A percentile compares a stretch with the other conserved stretches of the same genome.
These are phyloP conservation scores for Phaeophleospora eucalypticola DNA, from an alignment of 2,329 filamentous ascomycete genomes.

Conservation along the genomic window DNA sequence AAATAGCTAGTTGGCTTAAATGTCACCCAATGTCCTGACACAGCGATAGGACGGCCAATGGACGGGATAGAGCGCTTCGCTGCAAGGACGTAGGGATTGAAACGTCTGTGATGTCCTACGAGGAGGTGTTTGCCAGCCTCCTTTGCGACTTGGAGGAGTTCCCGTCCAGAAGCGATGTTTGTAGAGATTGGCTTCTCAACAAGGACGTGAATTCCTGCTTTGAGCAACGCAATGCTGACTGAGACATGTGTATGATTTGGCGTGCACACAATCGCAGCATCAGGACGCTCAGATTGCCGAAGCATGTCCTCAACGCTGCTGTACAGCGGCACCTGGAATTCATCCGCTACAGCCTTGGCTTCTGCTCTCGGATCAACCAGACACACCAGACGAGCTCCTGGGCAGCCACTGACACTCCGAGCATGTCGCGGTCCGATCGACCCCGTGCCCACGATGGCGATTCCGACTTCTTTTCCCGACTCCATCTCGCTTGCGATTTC, in stretches of 20 bases:
- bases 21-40: slow-evolving; percentile 54
- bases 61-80: slow-evolving; percentile 31
- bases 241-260: slow-evolving; percentile 57
- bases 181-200: slow-evolving; percentile 56
- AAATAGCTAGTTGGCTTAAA: slow-evolving; percentile 53
- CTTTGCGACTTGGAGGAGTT: slow-evolving; percentile 28
- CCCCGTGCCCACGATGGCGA: slow-evolving; percentile 48
- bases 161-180: slow-evolving; percentile 36
- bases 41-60: slow-evolving; percentile 49
- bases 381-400: slow-evolving; percentile 39
- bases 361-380: slow-evolving; percentile 46
- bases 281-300: slow-evolving; percentile 38
- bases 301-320: slow-evolving; percentile 44
- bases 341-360: slow-evolving; percentile 34
- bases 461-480: no score
- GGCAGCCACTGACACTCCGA: slow-evolving; percentile 39
- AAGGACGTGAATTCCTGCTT: slow-evolving; percentile 49
- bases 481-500: no score
- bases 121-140: slow-evolving; percentile 38
- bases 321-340: slow-evolving; percentile 39
- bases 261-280: slow-evolving; percentile 57
- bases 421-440: slow-evolving; percentile 51
- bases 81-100: slow-evolving; percentile 53
- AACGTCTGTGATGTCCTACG: slow-evolving; percentile 48
- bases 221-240: slow-evolving; percentile 47